phyloP scores from a whole-genome alignment of 176 grass and related monocot species.

The Thinopyrum elongatum region DNA sequence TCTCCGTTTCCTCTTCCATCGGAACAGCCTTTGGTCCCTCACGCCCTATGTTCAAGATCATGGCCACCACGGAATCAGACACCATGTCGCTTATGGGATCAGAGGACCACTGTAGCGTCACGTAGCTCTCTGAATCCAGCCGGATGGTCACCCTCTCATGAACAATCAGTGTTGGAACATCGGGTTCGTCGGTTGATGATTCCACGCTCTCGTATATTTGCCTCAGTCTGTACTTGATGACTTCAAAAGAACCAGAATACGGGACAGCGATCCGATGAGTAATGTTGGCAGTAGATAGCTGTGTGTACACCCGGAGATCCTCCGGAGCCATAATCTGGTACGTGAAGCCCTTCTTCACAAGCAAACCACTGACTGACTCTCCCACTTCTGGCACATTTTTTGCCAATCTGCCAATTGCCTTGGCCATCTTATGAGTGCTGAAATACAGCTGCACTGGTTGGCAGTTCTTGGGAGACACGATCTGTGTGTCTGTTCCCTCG shows the following conservation, averaged over 20 bases:
- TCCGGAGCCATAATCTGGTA: slow-evolving; percentile 97
- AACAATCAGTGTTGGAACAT: slow-evolving; percentile 63
- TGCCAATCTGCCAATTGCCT: slow-evolving; percentile 75
- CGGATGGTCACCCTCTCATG: slow-evolving; percentile 67
- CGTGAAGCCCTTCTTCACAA: slow-evolving; percentile 93
- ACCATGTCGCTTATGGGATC: slow-evolving; percentile 97
- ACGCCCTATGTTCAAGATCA: slow-evolving; percentile 77
- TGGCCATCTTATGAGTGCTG: slow-evolving; percentile 88
- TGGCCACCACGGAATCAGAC: slow-evolving; percentile 85
- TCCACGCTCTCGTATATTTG: slow-evolving; percentile 93
- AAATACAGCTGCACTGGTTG: slow-evolving; percentile 84
- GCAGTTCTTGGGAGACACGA: slow-evolving; percentile 86
- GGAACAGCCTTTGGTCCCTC: slow-evolving; percentile 72
- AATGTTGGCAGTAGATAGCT: slow-evolving; percentile 79
- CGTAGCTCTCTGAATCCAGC: slow-evolving; percentile 72
- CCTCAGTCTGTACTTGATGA: slow-evolving; percentile 83
- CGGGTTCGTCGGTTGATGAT: slow-evolving; percentile 46
- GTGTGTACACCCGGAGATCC: slow-evolving; percentile 79
- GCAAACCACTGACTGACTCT: slow-evolving; percentile 59
- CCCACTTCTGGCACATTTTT: slow-evolving; percentile 70
- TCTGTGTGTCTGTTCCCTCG: slow-evolving; percentile 62
- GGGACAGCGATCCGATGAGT: slow-evolving; percentile 73
- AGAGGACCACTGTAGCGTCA: slow-evolving; percentile 70
- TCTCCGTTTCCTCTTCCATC: slow-evolving; percentile 59
- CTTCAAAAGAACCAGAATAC: slow-evolving; percentile 78